phyloP scores from a whole-genome alignment of 345 rosid genomes.

The Salix purpurea region DNA sequence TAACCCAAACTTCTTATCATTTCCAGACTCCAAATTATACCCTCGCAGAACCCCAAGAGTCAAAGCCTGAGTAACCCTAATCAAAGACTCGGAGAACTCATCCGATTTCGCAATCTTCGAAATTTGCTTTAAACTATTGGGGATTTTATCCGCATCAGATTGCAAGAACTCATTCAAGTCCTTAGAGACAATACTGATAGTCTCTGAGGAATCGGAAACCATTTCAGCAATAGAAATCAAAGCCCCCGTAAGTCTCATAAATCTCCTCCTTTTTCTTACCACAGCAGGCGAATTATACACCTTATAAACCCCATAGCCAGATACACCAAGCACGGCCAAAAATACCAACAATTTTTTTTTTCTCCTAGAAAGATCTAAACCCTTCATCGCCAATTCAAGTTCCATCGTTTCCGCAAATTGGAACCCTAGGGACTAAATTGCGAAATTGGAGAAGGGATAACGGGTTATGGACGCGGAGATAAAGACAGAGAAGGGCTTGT shows the following conservation, averaged over 20 bases:
- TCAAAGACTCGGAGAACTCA: conserved; percentile 57
- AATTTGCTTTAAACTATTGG: conserved; percentile 81
- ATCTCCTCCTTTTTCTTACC: conserved; percentile 52
- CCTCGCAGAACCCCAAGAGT: conserved; percentile 66
- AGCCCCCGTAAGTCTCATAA: conserved; percentile 53
- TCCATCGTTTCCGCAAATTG: conserved; percentile 38
- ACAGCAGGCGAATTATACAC: conserved; percentile 66
- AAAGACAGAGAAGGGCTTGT: not conserved
- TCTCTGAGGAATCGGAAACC: conserved; percentile 70
- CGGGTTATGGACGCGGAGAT: not conserved
- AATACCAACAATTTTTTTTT: conserved; percentile 60
- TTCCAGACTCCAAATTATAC: conserved; percentile 28
- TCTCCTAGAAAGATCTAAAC: conserved; percentile 39
- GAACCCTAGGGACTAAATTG: conserved; percentile 7
- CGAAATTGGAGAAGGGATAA: not conserved
- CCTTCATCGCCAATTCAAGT: conserved; percentile 40
- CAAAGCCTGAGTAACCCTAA: conserved; percentile 55
- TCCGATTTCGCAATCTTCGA: conserved; percentile 63
- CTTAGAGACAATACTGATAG: conserved; percentile 51
- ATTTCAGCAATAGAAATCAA: conserved; percentile 59
- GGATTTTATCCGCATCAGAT: conserved; percentile 75
- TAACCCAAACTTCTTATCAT: conserved; percentile 9
- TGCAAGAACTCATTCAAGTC: conserved; percentile 63
- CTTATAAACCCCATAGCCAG: conserved; percentile 75
- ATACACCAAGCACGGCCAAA: conserved; percentile 54